phyloP scores from a whole-genome alignment of 352 stramenopile species.

The Phytophthora cajani region DNA sequence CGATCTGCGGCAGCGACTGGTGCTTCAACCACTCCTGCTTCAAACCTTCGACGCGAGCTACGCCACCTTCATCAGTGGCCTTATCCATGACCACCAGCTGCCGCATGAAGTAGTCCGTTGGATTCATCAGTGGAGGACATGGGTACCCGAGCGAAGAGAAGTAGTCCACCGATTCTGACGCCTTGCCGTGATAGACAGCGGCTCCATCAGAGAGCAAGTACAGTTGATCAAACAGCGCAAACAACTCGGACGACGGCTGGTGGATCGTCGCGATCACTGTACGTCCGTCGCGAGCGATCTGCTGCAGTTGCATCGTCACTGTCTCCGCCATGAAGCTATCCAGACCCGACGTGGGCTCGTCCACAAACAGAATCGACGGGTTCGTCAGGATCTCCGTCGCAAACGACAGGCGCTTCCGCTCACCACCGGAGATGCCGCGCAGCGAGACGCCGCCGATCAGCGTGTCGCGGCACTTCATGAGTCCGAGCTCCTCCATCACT shows the following conservation, averaged over 20 bases:
- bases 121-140: slow-evolving; percentile 46
- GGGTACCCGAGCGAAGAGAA: slow-evolving; percentile 34
- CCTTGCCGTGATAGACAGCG: slow-evolving; percentile 44
- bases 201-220: slow-evolving; percentile 42
- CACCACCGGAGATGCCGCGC: slow-evolving; percentile 68
- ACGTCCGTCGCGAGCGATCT: slow-evolving; percentile 74
- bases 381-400: slow-evolving; percentile 76
- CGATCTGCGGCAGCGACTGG: slow-evolving; percentile 11
- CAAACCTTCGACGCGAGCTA: slow-evolving; percentile 26
- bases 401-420: slow-evolving; percentile 83
- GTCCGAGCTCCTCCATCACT: slow-evolving; percentile 53
- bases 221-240: slow-evolving; percentile 44
- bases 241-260: slow-evolving; percentile 63
- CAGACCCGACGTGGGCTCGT: slow-evolving; percentile 72
- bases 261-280: slow-evolving; percentile 91
- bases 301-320: slow-evolving; percentile 50
- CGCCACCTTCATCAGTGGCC: slow-evolving; percentile 29
- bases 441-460: slow-evolving; percentile 46
- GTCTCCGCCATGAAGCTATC: slow-evolving; percentile 56
- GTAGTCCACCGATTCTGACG: slow-evolving; percentile 39
- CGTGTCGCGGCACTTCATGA: slow-evolving; percentile 54
- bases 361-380: slow-evolving; percentile 73
- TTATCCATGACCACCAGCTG: slow-evolving; percentile 46
- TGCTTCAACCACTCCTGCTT: slow-evolving; percentile 34
- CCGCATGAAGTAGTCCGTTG: slow-evolving; percentile 53